Conservation (phyloP, 305 asterid genomes). For the Rubia peregrina region DNA sequence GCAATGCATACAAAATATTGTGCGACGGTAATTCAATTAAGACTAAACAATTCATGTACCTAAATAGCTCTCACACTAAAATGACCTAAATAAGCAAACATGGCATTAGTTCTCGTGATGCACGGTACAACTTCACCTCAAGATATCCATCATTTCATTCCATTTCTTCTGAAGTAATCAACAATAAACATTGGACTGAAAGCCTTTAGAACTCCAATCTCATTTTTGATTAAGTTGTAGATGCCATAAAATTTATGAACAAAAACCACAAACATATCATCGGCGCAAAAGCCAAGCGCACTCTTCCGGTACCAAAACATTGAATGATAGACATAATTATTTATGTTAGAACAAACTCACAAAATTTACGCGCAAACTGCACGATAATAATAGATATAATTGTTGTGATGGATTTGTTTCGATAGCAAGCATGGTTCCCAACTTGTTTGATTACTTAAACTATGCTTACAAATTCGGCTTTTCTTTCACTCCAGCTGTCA, state of each 20-base stretch:
- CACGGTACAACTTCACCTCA: slow-evolving; percentile 68
- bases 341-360: too few relatives aligned
- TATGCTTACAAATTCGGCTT: slow-evolving; percentile 47
- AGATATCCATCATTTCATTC: slow-evolving; percentile 61
- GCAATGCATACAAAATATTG: too few relatives aligned
- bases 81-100: slow-evolving; percentile 86
- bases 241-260: slow-evolving; percentile 43
- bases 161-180: slow-evolving; percentile 57
- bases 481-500: slow-evolving; percentile 58
- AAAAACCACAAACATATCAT: slow-evolving; percentile 49
- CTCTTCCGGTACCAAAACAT: not conserved
- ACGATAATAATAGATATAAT: too few relatives aligned
- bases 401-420: too few relatives aligned
- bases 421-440: too few relatives aligned
- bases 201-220: slow-evolving; percentile 42
- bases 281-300: slow-evolving; percentile 57
- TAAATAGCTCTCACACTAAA: slow-evolving; percentile 54
- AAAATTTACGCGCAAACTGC: too few relatives aligned
- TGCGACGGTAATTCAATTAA: too few relatives aligned
- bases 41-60: slow-evolving; percentile 16
- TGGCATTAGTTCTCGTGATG: slow-evolving; percentile 76
- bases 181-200: slow-evolving; percentile 54
- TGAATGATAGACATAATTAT: too few relatives aligned
- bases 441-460: too few relatives aligned
- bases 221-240: slow-evolving; percentile 50